Evolutionary conservation across 371 early-diverging fungal species (phyloP), one percentile per base, ranked within the genome.

Genomic region (Mortierella sp.): DNA sequence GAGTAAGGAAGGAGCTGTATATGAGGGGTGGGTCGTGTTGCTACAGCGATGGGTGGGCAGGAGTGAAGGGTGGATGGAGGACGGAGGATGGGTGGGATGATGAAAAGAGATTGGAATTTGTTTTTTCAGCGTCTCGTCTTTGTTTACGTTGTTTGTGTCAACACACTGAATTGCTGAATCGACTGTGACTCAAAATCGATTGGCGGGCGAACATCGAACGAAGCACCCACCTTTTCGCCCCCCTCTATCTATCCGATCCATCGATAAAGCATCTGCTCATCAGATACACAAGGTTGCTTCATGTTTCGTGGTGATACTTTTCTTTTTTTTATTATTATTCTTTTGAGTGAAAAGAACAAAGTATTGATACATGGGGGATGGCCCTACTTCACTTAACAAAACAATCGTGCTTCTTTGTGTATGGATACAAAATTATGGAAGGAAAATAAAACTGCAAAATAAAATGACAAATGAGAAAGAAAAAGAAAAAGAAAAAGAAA

Each of bases 401-500:
- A 58, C 43, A 54, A 74, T 8, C 54, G 29, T 44, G 32, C 24
- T 27, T 38, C 38, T 41, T 60, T 41, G 35, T 54, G 32, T 63
- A 73, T 72, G 63, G 49, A 56, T 71, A 79, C 54, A 75, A 41
- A 71, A 71, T 46, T 41, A 56, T 56, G 27, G 21, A 55, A 35
- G 56, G 16, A 27, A 27, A 75, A 70, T 24, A 70, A 75, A 32
- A 14, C 29, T 32, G 48, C 4, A 51, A 71, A 55, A 54, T n/a
- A 71, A 71, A 74, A 75, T 49, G 46, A 60, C 71, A 75, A 54
- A 49, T 18, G 56, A 55, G 71, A 71, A 75, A 68, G 16, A 24
- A 70, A 14, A 55, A 21, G 58, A 38, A 35, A 35, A 35, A 35
- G 35, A 35, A 32, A 32, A 32, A 1, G 18, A 46, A 72, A 56